phyloP scores from a whole-genome alignment of 148 eudicot genomes.

The Fallopia convolvulus region DNA sequence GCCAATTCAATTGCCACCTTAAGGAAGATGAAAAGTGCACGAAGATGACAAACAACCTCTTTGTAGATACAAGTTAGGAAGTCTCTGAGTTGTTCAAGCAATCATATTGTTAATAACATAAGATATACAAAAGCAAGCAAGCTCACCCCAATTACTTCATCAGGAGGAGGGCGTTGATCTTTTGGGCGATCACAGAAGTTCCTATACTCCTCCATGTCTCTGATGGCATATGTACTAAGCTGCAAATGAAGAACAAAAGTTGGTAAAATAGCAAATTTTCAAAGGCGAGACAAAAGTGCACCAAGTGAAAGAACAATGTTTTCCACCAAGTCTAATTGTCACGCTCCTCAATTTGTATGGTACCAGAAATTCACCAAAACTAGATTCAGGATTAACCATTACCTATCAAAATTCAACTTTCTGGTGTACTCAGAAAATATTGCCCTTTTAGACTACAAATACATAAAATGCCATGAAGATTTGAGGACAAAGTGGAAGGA shows the following conservation, averaged over 20 bases:
- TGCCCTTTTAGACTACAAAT: not conserved
- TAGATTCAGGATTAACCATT: not conserved
- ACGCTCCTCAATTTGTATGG: not conserved
- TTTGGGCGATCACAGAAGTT: conserved; percentile 89
- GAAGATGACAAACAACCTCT: not conserved
- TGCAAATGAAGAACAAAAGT: conserved; percentile 17
- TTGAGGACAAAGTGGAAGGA: not conserved
- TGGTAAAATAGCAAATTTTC: not conserved
- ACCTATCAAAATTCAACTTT: not conserved
- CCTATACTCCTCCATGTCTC: conserved; percentile 95
- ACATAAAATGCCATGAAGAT: not conserved
- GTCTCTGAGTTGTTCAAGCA: not conserved
- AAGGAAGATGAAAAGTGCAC: not conserved
- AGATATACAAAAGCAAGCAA: not conserved
- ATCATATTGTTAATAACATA: not conserved
- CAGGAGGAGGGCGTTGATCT: conserved; percentile 94
- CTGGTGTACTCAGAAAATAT: not conserved
- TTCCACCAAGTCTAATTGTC: not conserved
- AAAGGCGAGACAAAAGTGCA: not conserved
- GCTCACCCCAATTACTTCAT: conserved; percentile 94
- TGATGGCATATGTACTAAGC: conserved; percentile 86
- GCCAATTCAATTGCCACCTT: not conserved
- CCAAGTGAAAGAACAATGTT: not conserved
- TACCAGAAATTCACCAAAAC: not conserved
- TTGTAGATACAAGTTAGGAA: not conserved